A percentile compares a stretch with the other conserved stretches of the same genome.
These are phyloP conservation scores for Cryphonectria naterciae DNA, from an alignment of 2,329 filamentous ascomycete species.

Conservation along the genomic window DNA sequence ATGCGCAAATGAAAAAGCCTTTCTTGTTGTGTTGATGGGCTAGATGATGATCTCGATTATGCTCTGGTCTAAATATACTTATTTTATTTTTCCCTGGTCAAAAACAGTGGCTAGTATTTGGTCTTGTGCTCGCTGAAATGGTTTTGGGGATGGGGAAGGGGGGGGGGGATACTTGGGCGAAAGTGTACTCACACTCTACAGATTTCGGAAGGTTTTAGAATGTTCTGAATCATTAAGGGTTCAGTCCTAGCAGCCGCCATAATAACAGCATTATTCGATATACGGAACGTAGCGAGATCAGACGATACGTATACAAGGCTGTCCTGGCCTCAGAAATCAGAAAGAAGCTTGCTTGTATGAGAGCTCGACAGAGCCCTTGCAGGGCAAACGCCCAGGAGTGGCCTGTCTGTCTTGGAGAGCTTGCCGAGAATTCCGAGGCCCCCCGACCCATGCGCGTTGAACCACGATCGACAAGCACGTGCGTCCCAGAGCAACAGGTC, in stretches of 20 bases:
- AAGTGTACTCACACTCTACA: not conserved
- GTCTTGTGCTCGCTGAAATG: not conserved
- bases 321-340: not conserved
- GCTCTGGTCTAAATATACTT: not conserved
- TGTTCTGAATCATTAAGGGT: not conserved
- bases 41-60: not conserved
- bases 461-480: not conserved
- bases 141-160: not conserved
- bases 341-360: not conserved
- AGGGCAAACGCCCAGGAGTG: not conserved
- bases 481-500: not conserved
- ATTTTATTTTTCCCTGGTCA: too few relatives aligned
- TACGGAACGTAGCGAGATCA: not conserved
- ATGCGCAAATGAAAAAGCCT: not conserved
- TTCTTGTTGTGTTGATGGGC: not conserved
- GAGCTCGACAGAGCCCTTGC: not conserved
- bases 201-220: not conserved
- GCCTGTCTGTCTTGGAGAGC: not conserved
- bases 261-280: not conserved
- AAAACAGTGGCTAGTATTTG: not conserved
- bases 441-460: not conserved
- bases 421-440: not conserved
- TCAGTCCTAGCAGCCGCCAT: not conserved
- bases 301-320: not conserved
- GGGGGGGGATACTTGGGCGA: not conserved